Evolutionary conservation across 2,329 filamentous ascomycete genomes (phyloP).

Genomic region (Trichoderma sp.): DNA sequence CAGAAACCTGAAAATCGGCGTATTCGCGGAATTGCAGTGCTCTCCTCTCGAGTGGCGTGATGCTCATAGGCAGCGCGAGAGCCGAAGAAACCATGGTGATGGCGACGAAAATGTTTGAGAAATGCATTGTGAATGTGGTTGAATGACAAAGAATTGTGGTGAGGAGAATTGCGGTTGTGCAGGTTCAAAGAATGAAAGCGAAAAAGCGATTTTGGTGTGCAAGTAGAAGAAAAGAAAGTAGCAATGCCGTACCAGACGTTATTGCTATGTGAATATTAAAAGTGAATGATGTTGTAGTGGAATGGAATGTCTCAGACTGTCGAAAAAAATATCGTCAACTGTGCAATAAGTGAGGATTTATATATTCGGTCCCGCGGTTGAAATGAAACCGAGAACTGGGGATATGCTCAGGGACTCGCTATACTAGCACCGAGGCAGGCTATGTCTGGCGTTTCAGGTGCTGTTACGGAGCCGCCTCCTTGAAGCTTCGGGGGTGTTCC

Average conservation of each 20-base stretch:
- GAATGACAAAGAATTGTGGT: not conserved
- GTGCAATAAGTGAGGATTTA: not conserved
- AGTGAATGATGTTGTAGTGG: not conserved
- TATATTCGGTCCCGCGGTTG: not conserved
- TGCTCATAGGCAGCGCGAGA: not conserved
- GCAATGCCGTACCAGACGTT: not conserved
- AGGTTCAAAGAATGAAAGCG: not conserved
- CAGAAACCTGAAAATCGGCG: conserved; percentile 4
- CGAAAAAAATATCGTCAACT: not conserved
- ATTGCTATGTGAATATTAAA: not conserved
- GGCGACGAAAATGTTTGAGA: not conserved
- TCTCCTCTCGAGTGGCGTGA: not conserved
- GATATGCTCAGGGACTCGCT: not conserved
- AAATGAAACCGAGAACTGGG: not conserved
- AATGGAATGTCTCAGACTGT: not conserved
- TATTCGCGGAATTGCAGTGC: conserved; percentile 1
- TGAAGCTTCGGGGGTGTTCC: not conserved
- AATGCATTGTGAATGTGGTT: not conserved
- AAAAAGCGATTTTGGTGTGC: not conserved
- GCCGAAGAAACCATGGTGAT: not conserved
- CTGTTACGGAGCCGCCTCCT: not conserved
- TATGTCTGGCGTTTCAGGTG: not conserved
- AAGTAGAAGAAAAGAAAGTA: not conserved
- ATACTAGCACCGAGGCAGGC: not conserved
- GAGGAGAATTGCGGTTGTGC: not conserved